Base-by-base conservation (phyloP, 108 stramenopile genomes). In the Cylindrotheca closterium region DNA sequence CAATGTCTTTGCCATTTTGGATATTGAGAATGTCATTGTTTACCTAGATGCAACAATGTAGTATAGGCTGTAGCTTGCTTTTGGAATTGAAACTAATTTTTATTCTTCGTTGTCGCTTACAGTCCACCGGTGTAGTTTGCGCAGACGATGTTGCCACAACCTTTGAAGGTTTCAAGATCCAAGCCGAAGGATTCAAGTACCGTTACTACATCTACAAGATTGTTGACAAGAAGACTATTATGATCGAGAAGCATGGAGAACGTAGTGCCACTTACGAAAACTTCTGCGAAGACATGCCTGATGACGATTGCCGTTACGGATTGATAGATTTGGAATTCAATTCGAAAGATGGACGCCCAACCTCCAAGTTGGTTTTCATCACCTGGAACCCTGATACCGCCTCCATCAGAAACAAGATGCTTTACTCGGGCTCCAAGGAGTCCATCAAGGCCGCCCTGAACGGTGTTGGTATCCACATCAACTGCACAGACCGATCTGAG, bases 361-460 rank as follows among this genome's bases (percentile, higher is more conserved):
- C 91, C 50, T 87, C 91, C 57, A 98, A 98, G 75, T 68, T 98
- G 31, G 84, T 98, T 2, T 90, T 96, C 51, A 90, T 98, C 65
- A 85, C 89, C 37, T 98, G 97, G 97, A 88, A 85, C 53, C 97
- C 97, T 2, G 97, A 98, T 60, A 88, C 85, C 23, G 95, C 90
- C 22, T 64, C 70, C 22, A 75, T 98, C 55, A 77, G 89, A 65
- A 52, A 78, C 55, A 98, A 98, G 80, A 98, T 98, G 97, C 65
- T 96, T 47, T 98, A 96, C 83, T 74, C 85, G 61, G 95, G 90
- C 26, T 89, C 88, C 45, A 98, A 98, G 79, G 96, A 98, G 62
- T 89, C 91, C 32, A 72, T 96, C 65, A 91, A 91, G 68, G 70
- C 73, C 67, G 89, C 79, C n/a, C 63, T 96, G 50, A 63, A 59